Evolutionary conservation across 2,329 filamentous ascomycete genomes (phyloP).

Genomic region (Colletotrichum cereale): DNA sequence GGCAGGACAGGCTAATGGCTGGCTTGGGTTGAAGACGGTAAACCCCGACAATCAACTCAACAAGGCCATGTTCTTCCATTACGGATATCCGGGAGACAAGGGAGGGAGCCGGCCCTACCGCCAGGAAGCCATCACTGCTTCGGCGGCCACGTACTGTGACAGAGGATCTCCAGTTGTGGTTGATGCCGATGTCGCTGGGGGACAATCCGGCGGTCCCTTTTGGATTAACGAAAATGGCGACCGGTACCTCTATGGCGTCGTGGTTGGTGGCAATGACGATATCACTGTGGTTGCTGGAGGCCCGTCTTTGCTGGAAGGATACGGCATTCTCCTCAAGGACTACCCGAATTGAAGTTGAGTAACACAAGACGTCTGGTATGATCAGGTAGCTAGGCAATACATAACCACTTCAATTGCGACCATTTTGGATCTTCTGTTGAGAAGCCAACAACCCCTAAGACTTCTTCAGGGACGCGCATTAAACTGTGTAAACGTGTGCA

Average conservation of each 20-base stretch:
- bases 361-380: not conserved
- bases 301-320: constrained; percentile 21
- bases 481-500: too few relatives aligned
- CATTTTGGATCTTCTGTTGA: too few relatives aligned
- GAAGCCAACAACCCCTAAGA: too few relatives aligned
- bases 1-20: constrained; percentile 45
- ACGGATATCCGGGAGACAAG: constrained; percentile 44
- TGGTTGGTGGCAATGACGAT: constrained; percentile 15
- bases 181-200: constrained; percentile 25
- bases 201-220: constrained; percentile 30
- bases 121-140: constrained; percentile 30
- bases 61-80: constrained; percentile 40
- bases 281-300: constrained; percentile 20
- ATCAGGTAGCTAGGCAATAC: too few relatives aligned
- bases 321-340: constrained; percentile 22
- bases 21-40: constrained; percentile 43
- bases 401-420: too few relatives aligned
- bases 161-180: constrained; percentile 26
- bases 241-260: constrained; percentile 28
- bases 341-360: constrained; percentile 1
- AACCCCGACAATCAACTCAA: constrained; percentile 38
- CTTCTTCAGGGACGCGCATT: too few relatives aligned
- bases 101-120: constrained; percentile 39
- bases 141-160: constrained; percentile 22
- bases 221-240: constrained; percentile 29